Conservation (phyloP, 2,329 filamentous ascomycete species). For the Botrytis hyacinthi region DNA sequence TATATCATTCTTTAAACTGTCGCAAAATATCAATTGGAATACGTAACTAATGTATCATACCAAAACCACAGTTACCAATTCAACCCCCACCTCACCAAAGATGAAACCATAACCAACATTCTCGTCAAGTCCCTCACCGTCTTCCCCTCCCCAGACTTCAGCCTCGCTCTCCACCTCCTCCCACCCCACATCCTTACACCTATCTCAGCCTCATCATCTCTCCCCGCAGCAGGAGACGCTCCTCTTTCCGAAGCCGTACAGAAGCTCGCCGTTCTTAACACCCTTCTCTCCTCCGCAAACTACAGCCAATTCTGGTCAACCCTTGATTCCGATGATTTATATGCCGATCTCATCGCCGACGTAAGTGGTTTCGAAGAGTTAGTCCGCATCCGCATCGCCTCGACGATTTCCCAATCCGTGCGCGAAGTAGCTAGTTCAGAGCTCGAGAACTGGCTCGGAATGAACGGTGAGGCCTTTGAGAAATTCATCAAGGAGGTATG, state of each 20-base stretch:
- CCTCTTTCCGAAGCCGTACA: slow-evolving; percentile 79
- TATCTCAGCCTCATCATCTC: slow-evolving; percentile 47
- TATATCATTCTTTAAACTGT: slow-evolving; percentile 19
- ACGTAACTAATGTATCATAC: slow-evolving; percentile 6
- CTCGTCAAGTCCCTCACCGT: slow-evolving; percentile 97
- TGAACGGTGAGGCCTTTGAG: slow-evolving; percentile 63
- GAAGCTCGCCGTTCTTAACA: slow-evolving; percentile 66
- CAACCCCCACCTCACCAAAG: slow-evolving; percentile 95
- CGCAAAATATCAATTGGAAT: background rate
- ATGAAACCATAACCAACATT: slow-evolving; percentile 97
- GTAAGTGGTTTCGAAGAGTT: slow-evolving; percentile 93
- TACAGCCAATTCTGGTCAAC: slow-evolving; percentile 93
- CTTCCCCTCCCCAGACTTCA: slow-evolving; percentile 95
- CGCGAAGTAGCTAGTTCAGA: slow-evolving; percentile 67
- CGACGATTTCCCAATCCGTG: slow-evolving; percentile 78
- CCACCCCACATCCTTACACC: slow-evolving; percentile 74
- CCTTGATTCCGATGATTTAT: slow-evolving; percentile 89
- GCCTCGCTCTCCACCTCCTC: slow-evolving; percentile 88
- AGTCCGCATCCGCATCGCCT: slow-evolving; percentile 84
- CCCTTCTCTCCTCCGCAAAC: slow-evolving; percentile 83
- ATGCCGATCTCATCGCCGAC: slow-evolving; percentile 92
- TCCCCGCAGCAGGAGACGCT: slow-evolving; percentile 58
- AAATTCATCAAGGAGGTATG: slow-evolving; percentile 84
- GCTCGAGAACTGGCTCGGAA: slow-evolving; percentile 73
- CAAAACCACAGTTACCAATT: slow-evolving; percentile 80